A percentile compares a stretch with the other conserved stretches of the same genome.
Evolutionary conservation across 108 stramenopile genomes (phyloP).

Genomic region (Cyclotella cryptica): DNA sequence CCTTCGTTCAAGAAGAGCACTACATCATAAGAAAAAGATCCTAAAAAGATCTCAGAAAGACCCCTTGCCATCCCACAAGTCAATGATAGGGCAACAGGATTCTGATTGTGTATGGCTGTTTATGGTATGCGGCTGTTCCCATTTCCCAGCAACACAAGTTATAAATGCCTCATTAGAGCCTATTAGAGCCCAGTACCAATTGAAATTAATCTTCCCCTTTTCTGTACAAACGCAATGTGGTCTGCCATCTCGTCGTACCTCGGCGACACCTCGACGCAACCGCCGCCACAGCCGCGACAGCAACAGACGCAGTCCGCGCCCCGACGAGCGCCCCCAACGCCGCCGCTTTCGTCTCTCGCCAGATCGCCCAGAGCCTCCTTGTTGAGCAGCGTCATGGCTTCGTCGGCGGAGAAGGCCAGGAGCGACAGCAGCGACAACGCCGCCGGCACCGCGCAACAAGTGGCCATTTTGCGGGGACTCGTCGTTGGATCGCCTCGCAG

Average conservation of each 20-base stretch:
- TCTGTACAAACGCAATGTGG: not conserved
- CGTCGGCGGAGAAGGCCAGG: not conserved
- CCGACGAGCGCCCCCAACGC: not conserved
- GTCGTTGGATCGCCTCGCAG: constrained; percentile 39
- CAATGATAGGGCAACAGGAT: no score
- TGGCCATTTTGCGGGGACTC: constrained; percentile 40
- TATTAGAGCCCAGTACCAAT: no score
- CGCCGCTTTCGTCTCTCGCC: not conserved
- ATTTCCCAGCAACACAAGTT: no score
- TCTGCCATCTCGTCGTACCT: constrained; percentile 16
- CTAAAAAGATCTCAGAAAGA: no score
- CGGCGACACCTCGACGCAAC: not conserved
- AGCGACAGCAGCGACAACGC: not conserved
- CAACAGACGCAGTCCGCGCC: not conserved
- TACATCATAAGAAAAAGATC: no score
- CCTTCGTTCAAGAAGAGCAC: no score
- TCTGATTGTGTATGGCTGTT: no score
- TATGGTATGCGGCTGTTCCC: no score
- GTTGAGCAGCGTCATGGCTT: constrained; percentile 4
- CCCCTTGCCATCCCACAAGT: no score
- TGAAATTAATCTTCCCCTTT: no score
- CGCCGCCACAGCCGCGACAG: not conserved
- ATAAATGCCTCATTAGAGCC: no score
- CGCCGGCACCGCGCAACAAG: not conserved
- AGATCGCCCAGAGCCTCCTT: not conserved